Conservation (phyloP, 805 yeast species). For the Priceomyces fermenticarens region DNA sequence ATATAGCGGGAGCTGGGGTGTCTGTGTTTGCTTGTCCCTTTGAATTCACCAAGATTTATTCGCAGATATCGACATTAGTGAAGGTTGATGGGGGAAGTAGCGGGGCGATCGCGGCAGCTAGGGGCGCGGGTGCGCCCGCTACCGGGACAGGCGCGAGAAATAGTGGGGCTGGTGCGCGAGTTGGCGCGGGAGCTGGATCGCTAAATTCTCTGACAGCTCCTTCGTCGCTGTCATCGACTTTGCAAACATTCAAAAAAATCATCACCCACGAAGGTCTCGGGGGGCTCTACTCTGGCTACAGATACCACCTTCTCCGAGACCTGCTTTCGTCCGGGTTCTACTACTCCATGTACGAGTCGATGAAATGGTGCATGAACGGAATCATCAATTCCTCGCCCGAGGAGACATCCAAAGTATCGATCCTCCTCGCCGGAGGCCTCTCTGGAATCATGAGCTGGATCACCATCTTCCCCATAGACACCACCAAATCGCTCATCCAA, state of each 20-base stretch:
- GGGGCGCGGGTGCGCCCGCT: too few relatives aligned
- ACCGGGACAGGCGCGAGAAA: too few relatives aligned
- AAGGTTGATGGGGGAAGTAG: slow-evolving; percentile 13
- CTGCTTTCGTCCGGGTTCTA: slow-evolving; percentile 68
- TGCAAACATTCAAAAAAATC: slow-evolving; percentile 48
- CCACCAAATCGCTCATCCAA: slow-evolving; percentile 72
- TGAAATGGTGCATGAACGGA: slow-evolving; percentile 49
- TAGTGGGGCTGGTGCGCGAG: too few relatives aligned
- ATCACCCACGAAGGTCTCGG: slow-evolving; percentile 54
- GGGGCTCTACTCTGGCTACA: slow-evolving; percentile 73
- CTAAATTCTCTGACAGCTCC: background rate
- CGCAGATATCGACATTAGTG: slow-evolving; percentile 63
- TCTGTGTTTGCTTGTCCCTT: slow-evolving; percentile 76
- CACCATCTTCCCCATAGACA: slow-evolving; percentile 75
- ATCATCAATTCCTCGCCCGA: slow-evolving; percentile 24
- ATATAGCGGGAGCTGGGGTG: slow-evolving; percentile 61
- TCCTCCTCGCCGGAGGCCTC: slow-evolving; percentile 65
- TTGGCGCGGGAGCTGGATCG: too few relatives aligned
- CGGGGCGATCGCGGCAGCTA: too few relatives aligned
- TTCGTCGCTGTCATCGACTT: slow-evolving; percentile 21
- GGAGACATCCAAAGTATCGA: slow-evolving; percentile 28
- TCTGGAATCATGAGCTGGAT: slow-evolving; percentile 78
- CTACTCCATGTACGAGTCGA: slow-evolving; percentile 71
- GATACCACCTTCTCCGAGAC: slow-evolving; percentile 67
- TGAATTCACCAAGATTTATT: slow-evolving; percentile 77